A percentile compares a stretch with the other conserved stretches of the same genome.
Evolutionary conservation across 108 stramenopile genomes (phyloP).

Genomic region (Pseudonitzschia pungens): DNA sequence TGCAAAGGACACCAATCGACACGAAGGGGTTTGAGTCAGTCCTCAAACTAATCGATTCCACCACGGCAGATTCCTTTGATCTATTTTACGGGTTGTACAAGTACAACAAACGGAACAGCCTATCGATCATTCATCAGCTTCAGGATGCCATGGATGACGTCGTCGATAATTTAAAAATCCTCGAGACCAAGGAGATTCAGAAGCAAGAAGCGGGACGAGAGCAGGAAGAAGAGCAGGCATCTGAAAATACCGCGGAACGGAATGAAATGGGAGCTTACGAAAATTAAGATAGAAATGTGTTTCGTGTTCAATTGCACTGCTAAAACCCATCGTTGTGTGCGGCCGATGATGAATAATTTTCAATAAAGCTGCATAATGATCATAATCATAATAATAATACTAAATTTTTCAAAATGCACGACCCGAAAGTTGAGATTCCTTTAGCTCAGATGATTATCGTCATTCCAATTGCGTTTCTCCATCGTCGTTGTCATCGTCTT

Average conservation of each 20-base stretch:
- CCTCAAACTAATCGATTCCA: slow-evolving; percentile 87
- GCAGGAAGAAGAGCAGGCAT: slow-evolving; percentile 11
- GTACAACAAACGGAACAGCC: slow-evolving; percentile 78
- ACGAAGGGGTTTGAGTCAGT: slow-evolving; percentile 96
- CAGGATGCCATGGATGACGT: slow-evolving; percentile 67
- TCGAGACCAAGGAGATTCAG: slow-evolving; percentile 54
- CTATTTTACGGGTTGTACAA: slow-evolving; percentile 97
- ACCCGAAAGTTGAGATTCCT: background rate
- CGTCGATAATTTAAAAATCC: slow-evolving; percentile 42
- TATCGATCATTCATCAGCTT: slow-evolving; percentile 57
- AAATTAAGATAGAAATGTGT: background rate
- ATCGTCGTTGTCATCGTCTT: slow-evolving; percentile 32
- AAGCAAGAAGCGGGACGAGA: slow-evolving; percentile 12
- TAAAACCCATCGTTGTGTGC: too few species aligned
- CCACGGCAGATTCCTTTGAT: slow-evolving; percentile 96
- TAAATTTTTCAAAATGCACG: too few species aligned
- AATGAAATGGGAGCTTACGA: slow-evolving; percentile 13
- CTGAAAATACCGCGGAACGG: background rate
- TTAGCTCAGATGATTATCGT: background rate
- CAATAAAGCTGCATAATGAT: background rate
- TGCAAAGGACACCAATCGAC: slow-evolving; percentile 86
- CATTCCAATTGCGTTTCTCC: slow-evolving; percentile 35
- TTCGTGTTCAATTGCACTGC: too few species aligned
- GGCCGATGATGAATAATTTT: background rate
- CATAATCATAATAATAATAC: too few species aligned